phyloP scores from a whole-genome alignment of 208 protist species.

The Leishmania mexicana region DNA sequence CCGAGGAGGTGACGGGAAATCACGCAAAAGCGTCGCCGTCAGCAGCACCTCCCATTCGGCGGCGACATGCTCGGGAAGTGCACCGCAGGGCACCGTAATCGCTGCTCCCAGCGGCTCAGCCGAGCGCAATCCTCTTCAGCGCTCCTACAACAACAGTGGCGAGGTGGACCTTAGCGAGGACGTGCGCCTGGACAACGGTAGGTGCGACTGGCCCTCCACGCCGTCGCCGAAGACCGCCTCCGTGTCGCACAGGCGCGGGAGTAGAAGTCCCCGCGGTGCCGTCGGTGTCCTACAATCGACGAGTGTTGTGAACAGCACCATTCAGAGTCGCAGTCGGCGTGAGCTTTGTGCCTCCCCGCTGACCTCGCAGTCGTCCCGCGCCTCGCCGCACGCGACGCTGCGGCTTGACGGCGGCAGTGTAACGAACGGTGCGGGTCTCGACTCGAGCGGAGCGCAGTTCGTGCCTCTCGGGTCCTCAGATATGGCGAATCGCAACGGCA shows the following conservation, averaged over 20 bases:
- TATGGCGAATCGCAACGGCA: conserved; percentile 9
- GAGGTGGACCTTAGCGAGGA: not conserved
- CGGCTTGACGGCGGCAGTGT: conserved; percentile 5
- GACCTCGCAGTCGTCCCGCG: conserved; percentile 10
- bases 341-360: conserved; percentile 18
- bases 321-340: conserved; percentile 15
- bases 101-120: not conserved
- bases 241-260: not conserved
- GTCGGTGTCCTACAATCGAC: not conserved
- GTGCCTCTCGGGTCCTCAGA: conserved; percentile 20
- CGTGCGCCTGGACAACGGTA: conserved; percentile 7
- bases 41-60: not conserved
- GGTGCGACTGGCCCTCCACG: conserved; percentile 28
- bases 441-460: conserved; percentile 21
- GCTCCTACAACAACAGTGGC: not conserved
- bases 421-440: not conserved
- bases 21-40: conserved; percentile 4
- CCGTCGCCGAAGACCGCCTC: not conserved
- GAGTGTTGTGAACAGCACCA: not conserved
- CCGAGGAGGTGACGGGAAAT: conserved; percentile 4
- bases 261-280: not conserved
- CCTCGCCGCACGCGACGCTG: not conserved
- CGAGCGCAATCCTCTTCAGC: conserved; percentile 9
- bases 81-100: not conserved
- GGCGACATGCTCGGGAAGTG: not conserved